Evolutionary conservation across 202 grass and related monocot species (phyloP).

Genomic region (Setaria italica): DNA sequence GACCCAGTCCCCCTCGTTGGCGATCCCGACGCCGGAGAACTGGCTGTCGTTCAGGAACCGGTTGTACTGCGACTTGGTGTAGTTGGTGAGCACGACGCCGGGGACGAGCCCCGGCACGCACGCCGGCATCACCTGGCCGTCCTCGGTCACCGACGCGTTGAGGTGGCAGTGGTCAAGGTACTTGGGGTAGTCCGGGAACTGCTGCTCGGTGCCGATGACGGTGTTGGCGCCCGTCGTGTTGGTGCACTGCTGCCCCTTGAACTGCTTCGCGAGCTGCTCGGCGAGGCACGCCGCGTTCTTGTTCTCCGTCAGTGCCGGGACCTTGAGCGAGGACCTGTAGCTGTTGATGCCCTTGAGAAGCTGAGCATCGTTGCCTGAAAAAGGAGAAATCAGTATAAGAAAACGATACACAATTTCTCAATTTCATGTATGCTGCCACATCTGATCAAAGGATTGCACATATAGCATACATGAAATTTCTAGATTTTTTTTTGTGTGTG

Average conservation of each 20-base stretch:
- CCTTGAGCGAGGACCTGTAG: constrained; percentile 76
- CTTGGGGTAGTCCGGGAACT: constrained; percentile 78
- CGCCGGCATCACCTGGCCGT: constrained; percentile 80
- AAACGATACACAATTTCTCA: background rate
- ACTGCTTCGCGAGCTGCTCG: constrained; percentile 79
- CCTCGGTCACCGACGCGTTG: constrained; percentile 77
- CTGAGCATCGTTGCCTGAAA: constrained; percentile 61
- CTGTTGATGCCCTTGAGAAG: constrained; percentile 92
- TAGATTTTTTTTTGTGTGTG: background rate
- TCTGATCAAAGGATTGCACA: background rate
- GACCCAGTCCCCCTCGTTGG: constrained; percentile 85
- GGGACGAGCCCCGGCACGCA: constrained; percentile 69
- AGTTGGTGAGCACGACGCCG: constrained; percentile 81
- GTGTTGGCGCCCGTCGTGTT: constrained; percentile 92
- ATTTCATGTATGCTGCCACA: background rate
- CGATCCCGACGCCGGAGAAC: constrained; percentile 76
- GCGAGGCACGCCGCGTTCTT: constrained; percentile 79
- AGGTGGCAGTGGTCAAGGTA: constrained; percentile 82
- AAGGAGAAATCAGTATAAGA: background rate
- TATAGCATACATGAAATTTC: background rate
- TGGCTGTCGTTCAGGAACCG: constrained; percentile 68
- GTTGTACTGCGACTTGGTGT: constrained; percentile 92
- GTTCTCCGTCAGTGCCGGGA: constrained; percentile 73
- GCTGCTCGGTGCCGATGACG: constrained; percentile 80
- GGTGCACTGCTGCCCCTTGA: constrained; percentile 77